These are phyloP conservation scores for Pleurotus sapidus DNA, from an alignment of 768 basidiomycete species.

Conservation along the genomic window DNA sequence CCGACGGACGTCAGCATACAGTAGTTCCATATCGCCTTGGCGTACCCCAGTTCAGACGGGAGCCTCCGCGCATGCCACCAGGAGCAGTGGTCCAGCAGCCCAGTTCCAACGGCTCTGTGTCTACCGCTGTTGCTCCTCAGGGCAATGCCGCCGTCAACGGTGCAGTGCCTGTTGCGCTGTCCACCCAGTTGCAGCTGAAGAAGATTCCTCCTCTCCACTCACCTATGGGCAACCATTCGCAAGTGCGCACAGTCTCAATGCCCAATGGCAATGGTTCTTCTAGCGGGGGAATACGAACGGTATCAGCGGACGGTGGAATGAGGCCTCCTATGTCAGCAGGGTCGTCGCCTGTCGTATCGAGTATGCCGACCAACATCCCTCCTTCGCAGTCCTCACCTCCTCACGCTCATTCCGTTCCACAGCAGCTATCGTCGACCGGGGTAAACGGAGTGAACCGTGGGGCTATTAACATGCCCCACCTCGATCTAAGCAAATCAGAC, in stretches of 20 bases:
- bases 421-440: slow-evolving; percentile 32
- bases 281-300: background rate
- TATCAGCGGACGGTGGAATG: slow-evolving; percentile 1
- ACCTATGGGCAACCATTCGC: slow-evolving; percentile 62
- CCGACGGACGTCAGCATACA: slow-evolving; percentile 42
- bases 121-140: background rate
- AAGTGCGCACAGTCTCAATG: slow-evolving; percentile 52
- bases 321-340: slow-evolving; percentile 28
- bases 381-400: slow-evolving; percentile 36
- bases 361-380: slow-evolving; percentile 23
- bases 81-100: slow-evolving; percentile 11
- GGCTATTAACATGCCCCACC: slow-evolving; percentile 45
- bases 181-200: slow-evolving; percentile 59
- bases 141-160: slow-evolving; percentile 3
- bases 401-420: slow-evolving; percentile 30
- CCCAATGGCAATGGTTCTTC: background rate
- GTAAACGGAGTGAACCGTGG: slow-evolving; percentile 32
- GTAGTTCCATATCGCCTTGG: slow-evolving; percentile 51
- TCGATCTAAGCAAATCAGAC: slow-evolving; percentile 38
- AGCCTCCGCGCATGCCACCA: slow-evolving; percentile 26
- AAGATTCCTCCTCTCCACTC: slow-evolving; percentile 57
- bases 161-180: slow-evolving; percentile 44
- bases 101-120: slow-evolving; percentile 1
- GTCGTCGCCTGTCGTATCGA: slow-evolving; percentile 20
- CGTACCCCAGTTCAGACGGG: slow-evolving; percentile 25